Evolutionary conservation across 164 flowering plant genomes (phyloP).

Genomic region (Hamamelis virginiana): DNA sequence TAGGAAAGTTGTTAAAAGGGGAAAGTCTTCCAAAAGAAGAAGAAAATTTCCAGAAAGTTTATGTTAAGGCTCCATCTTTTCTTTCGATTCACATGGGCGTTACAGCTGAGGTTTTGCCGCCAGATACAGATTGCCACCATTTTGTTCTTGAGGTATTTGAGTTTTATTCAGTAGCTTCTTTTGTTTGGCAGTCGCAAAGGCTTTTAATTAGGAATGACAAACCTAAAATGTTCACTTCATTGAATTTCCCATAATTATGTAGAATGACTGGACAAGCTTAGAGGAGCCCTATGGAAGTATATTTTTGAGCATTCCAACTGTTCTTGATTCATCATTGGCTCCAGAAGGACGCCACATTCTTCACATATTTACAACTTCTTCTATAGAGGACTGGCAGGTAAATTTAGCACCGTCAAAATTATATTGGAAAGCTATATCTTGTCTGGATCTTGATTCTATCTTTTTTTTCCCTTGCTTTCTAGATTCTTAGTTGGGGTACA

Average conservation of each 20-base stretch:
- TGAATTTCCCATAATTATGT: constrained; percentile 9
- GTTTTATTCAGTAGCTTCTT: background rate
- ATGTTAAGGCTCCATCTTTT: constrained; percentile 97
- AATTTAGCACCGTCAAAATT: background rate
- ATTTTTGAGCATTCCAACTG: constrained; percentile 93
- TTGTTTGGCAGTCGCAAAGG: background rate
- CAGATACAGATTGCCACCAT: constrained; percentile 95
- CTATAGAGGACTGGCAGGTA: constrained; percentile 96
- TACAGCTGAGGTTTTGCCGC: constrained; percentile 82
- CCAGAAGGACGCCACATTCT: constrained; percentile 89
- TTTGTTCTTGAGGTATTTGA: constrained; percentile 85
- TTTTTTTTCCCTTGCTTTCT: background rate
- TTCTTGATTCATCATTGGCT: constrained; percentile 89
- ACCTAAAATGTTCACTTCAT: background rate
- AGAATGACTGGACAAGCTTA: constrained; percentile 73
- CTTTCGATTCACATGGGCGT: constrained; percentile 98
- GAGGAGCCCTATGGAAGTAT: constrained; percentile 95
- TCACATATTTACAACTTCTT: constrained; percentile 87
- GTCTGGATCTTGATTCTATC: background rate
- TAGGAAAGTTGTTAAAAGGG: constrained; percentile 79
- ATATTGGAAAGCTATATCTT: background rate
- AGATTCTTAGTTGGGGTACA: background rate
- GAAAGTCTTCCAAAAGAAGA: constrained; percentile 84
- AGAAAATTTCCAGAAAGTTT: constrained; percentile 71
- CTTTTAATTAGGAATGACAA: background rate